A percentile compares a stretch with the other conserved stretches of the same genome.
phyloP scores from a whole-genome alignment of 2,329 filamentous ascomycete genomes.

The Herpotrichia juniperi region DNA sequence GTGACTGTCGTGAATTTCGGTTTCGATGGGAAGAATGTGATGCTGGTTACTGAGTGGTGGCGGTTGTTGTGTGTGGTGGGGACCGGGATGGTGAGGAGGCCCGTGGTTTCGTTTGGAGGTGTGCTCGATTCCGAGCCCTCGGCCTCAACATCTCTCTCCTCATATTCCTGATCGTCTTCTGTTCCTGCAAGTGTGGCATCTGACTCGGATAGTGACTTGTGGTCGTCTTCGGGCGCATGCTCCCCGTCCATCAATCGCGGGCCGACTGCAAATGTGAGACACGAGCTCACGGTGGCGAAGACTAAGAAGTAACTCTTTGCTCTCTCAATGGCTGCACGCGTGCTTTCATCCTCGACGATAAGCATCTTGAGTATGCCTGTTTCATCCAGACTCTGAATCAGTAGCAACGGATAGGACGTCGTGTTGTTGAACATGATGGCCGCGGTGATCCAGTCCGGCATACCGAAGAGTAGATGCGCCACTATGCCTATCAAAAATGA shows the following conservation, averaged over 20 bases:
- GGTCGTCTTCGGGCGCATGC: slow-evolving; percentile 34
- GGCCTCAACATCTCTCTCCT: slow-evolving; percentile 13
- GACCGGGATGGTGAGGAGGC: neutral
- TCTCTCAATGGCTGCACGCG: slow-evolving; percentile 57
- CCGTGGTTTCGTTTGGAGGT: slow-evolving; percentile 1
- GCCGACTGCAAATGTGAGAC: slow-evolving; percentile 67
- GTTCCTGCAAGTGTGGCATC: too few species aligned
- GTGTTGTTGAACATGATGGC: slow-evolving; percentile 64
- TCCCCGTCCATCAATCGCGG: slow-evolving; percentile 61
- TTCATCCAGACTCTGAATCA: slow-evolving; percentile 57
- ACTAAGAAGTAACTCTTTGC: slow-evolving; percentile 71
- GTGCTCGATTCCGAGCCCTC: neutral
- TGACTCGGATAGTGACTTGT: slow-evolving; percentile 16
- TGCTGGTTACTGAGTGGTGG: slow-evolving; percentile 21
- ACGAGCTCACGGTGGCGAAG: slow-evolving; percentile 67
- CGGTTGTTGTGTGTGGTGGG: slow-evolving; percentile 12
- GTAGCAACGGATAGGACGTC: slow-evolving; percentile 57
- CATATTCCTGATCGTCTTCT: neutral
- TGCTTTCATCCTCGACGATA: slow-evolving; percentile 52
- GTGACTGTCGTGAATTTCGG: slow-evolving; percentile 28
- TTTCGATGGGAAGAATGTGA: slow-evolving; percentile 40
- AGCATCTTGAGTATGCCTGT: slow-evolving; percentile 61
- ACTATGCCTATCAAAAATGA: slow-evolving; percentile 55
- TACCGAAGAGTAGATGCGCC: slow-evolving; percentile 50
- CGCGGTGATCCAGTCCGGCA: slow-evolving; percentile 61